Evolutionary conservation across 192 early-diverging fungal genomes (phyloP), one percentile per base, ranked within the genome.

Genomic region (Backusella parvicylindrica): DNA sequence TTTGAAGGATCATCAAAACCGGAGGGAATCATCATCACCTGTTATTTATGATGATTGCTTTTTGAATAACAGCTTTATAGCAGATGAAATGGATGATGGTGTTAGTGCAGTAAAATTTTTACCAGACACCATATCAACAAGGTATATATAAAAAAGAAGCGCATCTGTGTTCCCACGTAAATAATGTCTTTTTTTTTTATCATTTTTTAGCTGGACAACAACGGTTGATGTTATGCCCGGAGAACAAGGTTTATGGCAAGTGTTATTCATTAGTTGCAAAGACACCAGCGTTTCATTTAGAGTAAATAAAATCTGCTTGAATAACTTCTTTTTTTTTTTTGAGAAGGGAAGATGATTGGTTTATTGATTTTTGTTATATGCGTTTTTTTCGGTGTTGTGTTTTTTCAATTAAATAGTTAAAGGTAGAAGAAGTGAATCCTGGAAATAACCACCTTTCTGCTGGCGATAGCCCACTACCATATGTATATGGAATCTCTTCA

Each of bases 381-480:
- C 16, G 37, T 21, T 18, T 67, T 40, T 47, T 35, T 35, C 33
- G 2, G 6, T 47, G 43, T 21, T 21, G n/a, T 15, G n/a, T 41
- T 47, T 47, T 47, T 18, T n/a, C 18, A 47, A 47, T n/a, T 47
- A 1, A 47, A 15, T 35, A 86, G 83, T 65, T 88, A 68, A 84
- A 79, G 21, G 82, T 75, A 7, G 83, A 76, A 4, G 82, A 84
- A 36, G 50, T 82, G n/a, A 88, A 88, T 47, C 87, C 87, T 21
- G 82, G 79, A 41, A 73, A 75, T 23, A 85, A 84, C 63, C 80
- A 82, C 31, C 71, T 88, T 32, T 86, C 84, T 38, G 87, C 87
- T 21, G 87, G 87, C 23, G 87, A 88, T 43, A 81, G 75, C 6
- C 87, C 87, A 12, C 70, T 88, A 37, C 84, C 84, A 26, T 79